Base-by-base conservation (phyloP, 2,329 filamentous ascomycete species). In the Leptosphaerulina australis region DNA sequence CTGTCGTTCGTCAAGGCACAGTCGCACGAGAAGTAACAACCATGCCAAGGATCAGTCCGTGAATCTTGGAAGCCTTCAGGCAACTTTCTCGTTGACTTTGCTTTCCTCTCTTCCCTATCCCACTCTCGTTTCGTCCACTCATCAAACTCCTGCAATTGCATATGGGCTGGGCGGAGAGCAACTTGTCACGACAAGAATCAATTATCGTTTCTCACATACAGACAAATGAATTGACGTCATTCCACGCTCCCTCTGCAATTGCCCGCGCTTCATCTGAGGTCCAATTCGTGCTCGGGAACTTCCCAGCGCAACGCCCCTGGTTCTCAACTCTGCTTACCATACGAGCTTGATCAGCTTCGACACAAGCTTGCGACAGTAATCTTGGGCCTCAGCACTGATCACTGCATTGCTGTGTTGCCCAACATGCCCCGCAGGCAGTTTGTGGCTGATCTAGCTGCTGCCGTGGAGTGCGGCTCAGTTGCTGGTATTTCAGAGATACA, bases 391-490 rank as follows among this genome's bases (percentile, higher is more conserved):
- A 26, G n/a, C 25, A 2, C 33, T 9, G 15, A 3, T 15, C 6
- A 3, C 33, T 11, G 5, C 25, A 24, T n/a, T 12, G 12, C 17
- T 36, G 60, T 62, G 18, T 25, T 38, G 30, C 38, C 30, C 58
- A 71, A 11, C 46, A 91, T 91, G 88, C 81, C 85, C 56, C 80
- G 85, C 50, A 82, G 81, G 62, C 80, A 82, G 26, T 92, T 89
- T 69, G 77, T 84, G 37, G 74, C 77, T 40, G 87, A 92, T 66
- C 74, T 78, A 63, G 75, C 68, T 21, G 71, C 74, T 33, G 77
- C 72, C 6, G 73, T 70, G 5, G 53, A 63, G 11, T 62, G 66
- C 30, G 64, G 72, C 15, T 62, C 62, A 2, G 74, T 83, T 36
- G 56, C 74, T 1, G 73, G 79, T 38, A 76, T 94, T 37, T 73